Evolutionary conservation across 805 yeast genomes (phyloP).

Genomic region (Saturnispora halmiae): DNA sequence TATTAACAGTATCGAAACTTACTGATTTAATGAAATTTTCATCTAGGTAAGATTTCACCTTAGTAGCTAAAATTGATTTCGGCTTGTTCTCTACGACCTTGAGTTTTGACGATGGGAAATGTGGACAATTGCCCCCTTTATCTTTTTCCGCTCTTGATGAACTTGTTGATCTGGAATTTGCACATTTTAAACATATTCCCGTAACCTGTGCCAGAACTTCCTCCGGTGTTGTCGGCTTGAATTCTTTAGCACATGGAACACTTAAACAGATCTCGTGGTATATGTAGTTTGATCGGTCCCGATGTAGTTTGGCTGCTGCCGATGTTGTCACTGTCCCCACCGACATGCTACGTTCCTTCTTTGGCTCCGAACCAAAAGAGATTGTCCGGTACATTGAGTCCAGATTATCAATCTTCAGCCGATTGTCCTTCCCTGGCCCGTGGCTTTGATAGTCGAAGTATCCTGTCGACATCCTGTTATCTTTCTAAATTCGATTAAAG

Average conservation of each 20-base stretch:
- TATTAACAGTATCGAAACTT: slow-evolving; percentile 48
- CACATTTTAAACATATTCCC: slow-evolving; percentile 12
- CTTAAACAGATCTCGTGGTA: slow-evolving; percentile 22
- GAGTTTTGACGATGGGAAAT: neutral
- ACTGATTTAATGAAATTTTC: slow-evolving; percentile 24
- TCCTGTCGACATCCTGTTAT: neutral
- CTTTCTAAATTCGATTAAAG: too few species aligned
- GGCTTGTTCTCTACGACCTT: neutral
- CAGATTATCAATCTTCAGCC: too few species aligned
- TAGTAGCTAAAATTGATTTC: slow-evolving; percentile 13
- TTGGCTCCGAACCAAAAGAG: slow-evolving; percentile 5
- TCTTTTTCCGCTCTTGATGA: neutral
- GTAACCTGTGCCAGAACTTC: slow-evolving; percentile 9
- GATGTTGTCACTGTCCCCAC: neutral
- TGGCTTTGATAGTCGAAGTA: slow-evolving; percentile 3
- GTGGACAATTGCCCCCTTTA: neutral
- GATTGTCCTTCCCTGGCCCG: too few species aligned
- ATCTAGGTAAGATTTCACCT: slow-evolving; percentile 3
- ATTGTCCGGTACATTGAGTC: slow-evolving; percentile 5
- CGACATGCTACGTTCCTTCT: slow-evolving; percentile 5
- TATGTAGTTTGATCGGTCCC: neutral
- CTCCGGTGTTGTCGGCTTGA: slow-evolving; percentile 20
- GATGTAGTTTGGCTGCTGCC: neutral
- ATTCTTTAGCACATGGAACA: slow-evolving; percentile 13
- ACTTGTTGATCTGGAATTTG: slow-evolving; percentile 9